Evolutionary conservation across 116 monocot genomes (phyloP).

Genomic region (Dioscorea cayenensis): DNA sequence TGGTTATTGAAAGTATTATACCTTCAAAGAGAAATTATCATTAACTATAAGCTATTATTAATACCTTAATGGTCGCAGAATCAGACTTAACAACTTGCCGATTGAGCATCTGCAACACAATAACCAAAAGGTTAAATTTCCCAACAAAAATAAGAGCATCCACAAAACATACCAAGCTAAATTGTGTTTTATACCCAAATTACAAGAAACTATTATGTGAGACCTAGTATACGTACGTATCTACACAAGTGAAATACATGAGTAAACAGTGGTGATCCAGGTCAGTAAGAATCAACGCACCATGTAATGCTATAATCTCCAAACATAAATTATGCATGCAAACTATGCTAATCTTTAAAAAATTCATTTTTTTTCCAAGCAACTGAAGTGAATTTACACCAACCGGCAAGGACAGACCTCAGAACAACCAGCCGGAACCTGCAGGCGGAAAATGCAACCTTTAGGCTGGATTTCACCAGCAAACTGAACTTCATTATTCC

Average conservation of each 20-base stretch:
- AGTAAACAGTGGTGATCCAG: too few species aligned
- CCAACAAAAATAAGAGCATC: too few species aligned
- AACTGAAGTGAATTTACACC: not conserved
- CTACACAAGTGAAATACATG: too few species aligned
- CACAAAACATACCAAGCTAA: too few species aligned
- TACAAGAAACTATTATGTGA: not conserved
- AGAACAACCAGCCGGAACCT: slow-evolving; percentile 48
- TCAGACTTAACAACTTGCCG: slow-evolving; percentile 97
- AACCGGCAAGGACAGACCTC: slow-evolving; percentile 36
- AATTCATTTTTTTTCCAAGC: not conserved
- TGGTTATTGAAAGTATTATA: too few species aligned
- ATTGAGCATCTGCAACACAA: slow-evolving; percentile 62
- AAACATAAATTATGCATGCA: too few species aligned
- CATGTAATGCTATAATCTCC: too few species aligned
- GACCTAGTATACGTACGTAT: too few species aligned
- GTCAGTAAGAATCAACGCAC: too few species aligned
- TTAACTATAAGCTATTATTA: not conserved
- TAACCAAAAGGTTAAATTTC: too few species aligned
- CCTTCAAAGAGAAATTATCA: too few species aligned
- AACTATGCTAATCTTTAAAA: not conserved
- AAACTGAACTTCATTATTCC: slow-evolving; percentile 98
- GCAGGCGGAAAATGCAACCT: slow-evolving; percentile 68
- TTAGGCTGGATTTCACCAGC: slow-evolving; percentile 79
- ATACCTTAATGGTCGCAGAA: slow-evolving; percentile 93
- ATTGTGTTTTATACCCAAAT: too few species aligned